These are phyloP conservation scores for Chrysoporthe puriensis DNA, from an alignment of 2,329 filamentous ascomycete genomes.

Conservation along the genomic window DNA sequence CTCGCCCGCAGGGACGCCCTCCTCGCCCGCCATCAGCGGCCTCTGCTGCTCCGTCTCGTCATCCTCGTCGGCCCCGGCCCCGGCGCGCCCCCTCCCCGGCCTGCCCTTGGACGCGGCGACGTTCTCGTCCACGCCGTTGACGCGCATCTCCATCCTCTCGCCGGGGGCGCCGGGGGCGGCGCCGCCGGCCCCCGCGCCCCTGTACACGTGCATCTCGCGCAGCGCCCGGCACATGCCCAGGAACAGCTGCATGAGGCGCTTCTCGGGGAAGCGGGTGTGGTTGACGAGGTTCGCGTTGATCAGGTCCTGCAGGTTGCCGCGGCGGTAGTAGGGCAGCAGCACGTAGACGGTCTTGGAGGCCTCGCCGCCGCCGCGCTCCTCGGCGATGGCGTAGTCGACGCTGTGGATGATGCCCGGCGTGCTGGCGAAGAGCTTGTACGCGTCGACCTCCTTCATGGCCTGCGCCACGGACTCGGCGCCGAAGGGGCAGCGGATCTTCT, in stretches of 20 bases:
- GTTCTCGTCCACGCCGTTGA: constrained; percentile 42
- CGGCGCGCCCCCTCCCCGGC: constrained; percentile 44
- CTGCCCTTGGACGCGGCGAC: constrained; percentile 43
- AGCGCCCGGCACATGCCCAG: constrained; percentile 88
- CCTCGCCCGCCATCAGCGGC: constrained; percentile 77
- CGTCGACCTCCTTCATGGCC: constrained; percentile 96
- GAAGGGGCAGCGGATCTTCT: constrained; percentile 98
- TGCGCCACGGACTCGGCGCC: constrained; percentile 94
- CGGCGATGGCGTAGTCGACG: constrained; percentile 80
- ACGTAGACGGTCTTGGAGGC: constrained; percentile 95
- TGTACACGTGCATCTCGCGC: constrained; percentile 89
- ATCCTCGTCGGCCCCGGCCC: constrained; percentile 60
- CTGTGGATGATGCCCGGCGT: constrained; percentile 85
- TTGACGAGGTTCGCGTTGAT: constrained; percentile 99
- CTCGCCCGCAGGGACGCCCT: constrained; percentile 70
- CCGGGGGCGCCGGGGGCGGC: constrained; percentile 30
- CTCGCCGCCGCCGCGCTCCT: constrained; percentile 65
- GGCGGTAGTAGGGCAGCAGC: constrained; percentile 89
- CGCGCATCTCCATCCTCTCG: constrained; percentile 58
- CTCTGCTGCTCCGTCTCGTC: constrained; percentile 77
- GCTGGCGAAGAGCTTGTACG: constrained; percentile 86
- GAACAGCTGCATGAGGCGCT: constrained; percentile 85
- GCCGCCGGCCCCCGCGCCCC: constrained; percentile 45
- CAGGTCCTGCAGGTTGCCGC: constrained; percentile 95
- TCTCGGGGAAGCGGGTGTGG: constrained; percentile 86